Evolutionary conservation across 371 early-diverging fungal genomes (phyloP).

Genomic region (Apophysomyces elegans): DNA sequence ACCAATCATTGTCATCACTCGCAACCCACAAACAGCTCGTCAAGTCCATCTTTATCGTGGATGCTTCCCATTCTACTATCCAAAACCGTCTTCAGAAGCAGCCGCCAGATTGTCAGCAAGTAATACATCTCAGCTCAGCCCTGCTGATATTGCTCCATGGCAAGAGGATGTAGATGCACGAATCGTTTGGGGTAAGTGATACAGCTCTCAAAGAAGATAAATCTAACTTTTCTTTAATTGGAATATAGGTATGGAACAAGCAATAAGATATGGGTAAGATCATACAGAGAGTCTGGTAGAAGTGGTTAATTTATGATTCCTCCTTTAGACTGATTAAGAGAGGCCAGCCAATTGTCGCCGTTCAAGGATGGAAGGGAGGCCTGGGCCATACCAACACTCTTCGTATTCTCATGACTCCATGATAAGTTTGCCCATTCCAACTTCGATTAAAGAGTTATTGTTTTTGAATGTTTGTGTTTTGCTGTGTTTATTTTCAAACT

Average conservation of each 20-base stretch:
- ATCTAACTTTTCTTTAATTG: not conserved
- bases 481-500: too few relatives aligned
- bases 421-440: constrained; percentile 7
- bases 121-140: constrained; percentile 30
- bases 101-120: constrained; percentile 24
- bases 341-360: constrained; percentile 74
- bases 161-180: constrained; percentile 87
- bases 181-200: constrained; percentile 68
- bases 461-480: too few relatives aligned
- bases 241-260: constrained; percentile 56
- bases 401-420: constrained; percentile 65
- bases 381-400: constrained; percentile 86
- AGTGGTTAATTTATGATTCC: not conserved
- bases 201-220: not conserved
- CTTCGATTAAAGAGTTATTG: too few relatives aligned
- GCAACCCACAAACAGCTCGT: constrained; percentile 85
- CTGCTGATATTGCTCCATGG: constrained; percentile 63
- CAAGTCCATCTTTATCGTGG: constrained; percentile 90
- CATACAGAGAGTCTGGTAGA: not conserved
- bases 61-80: constrained; percentile 88
- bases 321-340: constrained; percentile 30
- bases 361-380: constrained; percentile 84
- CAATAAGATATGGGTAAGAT: constrained; percentile 43
- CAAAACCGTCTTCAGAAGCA: constrained; percentile 49
- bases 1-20: constrained; percentile 92